Conservation (phyloP, 805 yeast species). For the Candida broadrunensis region DNA sequence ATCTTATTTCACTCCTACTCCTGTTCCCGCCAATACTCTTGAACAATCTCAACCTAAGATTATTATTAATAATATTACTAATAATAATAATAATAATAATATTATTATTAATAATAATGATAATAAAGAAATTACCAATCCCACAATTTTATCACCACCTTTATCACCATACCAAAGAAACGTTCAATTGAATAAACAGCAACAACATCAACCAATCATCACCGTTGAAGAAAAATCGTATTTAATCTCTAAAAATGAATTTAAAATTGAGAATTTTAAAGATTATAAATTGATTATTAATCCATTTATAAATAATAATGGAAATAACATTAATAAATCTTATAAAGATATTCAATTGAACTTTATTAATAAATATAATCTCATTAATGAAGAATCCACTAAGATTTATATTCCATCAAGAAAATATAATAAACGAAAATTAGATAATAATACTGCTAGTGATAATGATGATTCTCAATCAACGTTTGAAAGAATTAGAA, state of each 20-base stretch:
- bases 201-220: neutral
- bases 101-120: neutral
- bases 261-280: conserved; percentile 48
- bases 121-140: neutral
- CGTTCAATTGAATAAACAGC: conserved; percentile 1
- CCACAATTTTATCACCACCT: conserved; percentile 43
- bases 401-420: conserved; percentile 9
- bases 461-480: conserved; percentile 13
- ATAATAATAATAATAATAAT: neutral
- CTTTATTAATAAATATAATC: conserved; percentile 53
- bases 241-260: conserved; percentile 21
- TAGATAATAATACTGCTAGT: conserved; percentile 30
- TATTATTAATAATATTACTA: neutral
- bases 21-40: neutral
- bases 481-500: conserved; percentile 48
- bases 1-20: neutral
- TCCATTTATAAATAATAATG: conserved; percentile 30
- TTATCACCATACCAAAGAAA: conserved; percentile 38
- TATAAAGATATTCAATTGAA: conserved; percentile 48
- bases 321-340: conserved; percentile 26
- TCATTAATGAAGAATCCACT: conserved; percentile 14
- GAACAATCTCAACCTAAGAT: neutral
- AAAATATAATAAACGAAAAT: conserved; percentile 11
- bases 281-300: conserved; percentile 47
- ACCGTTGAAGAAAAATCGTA: conserved; percentile 11